phyloP scores from a whole-genome alignment of 2,329 filamentous ascomycete species.

The Hypomyces rosellus region DNA sequence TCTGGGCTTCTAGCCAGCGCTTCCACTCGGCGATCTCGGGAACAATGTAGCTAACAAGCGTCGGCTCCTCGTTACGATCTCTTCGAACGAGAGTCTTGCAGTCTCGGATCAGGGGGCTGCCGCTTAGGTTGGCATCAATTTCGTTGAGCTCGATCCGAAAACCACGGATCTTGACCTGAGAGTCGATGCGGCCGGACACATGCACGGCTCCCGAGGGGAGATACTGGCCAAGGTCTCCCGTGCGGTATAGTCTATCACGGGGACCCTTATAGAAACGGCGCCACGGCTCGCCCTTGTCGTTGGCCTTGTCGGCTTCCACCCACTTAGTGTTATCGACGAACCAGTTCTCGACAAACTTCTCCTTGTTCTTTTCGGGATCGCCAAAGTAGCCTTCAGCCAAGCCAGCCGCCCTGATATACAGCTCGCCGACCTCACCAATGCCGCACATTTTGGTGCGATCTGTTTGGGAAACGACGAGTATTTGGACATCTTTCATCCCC shows the following conservation, averaged over 20 bases:
- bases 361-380: constrained; percentile 51
- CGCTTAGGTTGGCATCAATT: constrained; percentile 77
- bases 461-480: constrained; percentile 72
- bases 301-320: constrained; percentile 55
- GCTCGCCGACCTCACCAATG: constrained; percentile 77
- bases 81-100: constrained; percentile 70
- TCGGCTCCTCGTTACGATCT: constrained; percentile 57
- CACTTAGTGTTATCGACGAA: constrained; percentile 71
- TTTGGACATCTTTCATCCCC: constrained; percentile 84
- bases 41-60: constrained; percentile 81
- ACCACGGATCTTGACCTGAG: constrained; percentile 91
- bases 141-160: constrained; percentile 94
- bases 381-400: constrained; percentile 75
- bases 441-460: constrained; percentile 63
- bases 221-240: constrained; percentile 77
- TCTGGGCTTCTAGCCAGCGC: constrained; percentile 54
- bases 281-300: constrained; percentile 62
- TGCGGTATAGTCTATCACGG: constrained; percentile 79
- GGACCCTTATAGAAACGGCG: constrained; percentile 71
- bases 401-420: constrained; percentile 75
- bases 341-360: constrained; percentile 82
- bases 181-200: constrained; percentile 73
- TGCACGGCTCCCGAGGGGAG: constrained; percentile 64
- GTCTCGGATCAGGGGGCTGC: constrained; percentile 70
- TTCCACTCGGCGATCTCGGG: constrained; percentile 70